Conservation (phyloP, 208 protist species). For the Blechomonas ayalai region DNA sequence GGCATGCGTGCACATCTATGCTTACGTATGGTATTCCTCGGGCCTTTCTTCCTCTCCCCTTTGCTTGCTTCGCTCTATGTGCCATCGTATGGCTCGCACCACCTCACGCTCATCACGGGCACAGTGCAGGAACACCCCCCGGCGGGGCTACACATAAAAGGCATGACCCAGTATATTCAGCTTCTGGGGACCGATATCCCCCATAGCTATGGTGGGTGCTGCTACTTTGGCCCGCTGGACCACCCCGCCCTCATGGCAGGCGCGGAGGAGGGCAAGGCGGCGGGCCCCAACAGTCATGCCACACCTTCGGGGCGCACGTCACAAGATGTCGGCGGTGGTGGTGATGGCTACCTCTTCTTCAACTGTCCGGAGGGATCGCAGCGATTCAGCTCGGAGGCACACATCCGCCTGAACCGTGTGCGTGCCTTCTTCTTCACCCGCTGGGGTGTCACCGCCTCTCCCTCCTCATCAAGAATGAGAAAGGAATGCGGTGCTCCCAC, state of each 20-base stretch:
- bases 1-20: background rate
- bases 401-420: slow-evolving; percentile 60
- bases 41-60: background rate
- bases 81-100: too few relatives aligned
- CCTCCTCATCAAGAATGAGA: slow-evolving; percentile 18
- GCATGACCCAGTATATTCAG: slow-evolving; percentile 63
- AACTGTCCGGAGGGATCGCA: slow-evolving; percentile 84
- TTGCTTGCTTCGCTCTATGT: slow-evolving; percentile 2
- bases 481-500: background rate
- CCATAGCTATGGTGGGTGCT: slow-evolving; percentile 66
- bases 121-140: background rate
- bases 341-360: slow-evolving; percentile 71
- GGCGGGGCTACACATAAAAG: background rate
- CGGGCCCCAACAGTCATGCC: slow-evolving; percentile 1
- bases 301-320: background rate
- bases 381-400: slow-evolving; percentile 73
- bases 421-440: slow-evolving; percentile 75
- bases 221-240: slow-evolving; percentile 59
- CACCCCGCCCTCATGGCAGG: slow-evolving; percentile 18
- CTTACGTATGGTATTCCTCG: background rate
- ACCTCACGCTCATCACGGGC: background rate
- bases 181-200: slow-evolving; percentile 73
- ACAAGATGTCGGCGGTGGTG: slow-evolving; percentile 9
- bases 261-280: slow-evolving; percentile 3
- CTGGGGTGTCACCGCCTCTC: slow-evolving; percentile 17